Evolutionary conservation across 805 yeast genomes (phyloP).

Genomic region (Hanseniaspora mollemarum): DNA sequence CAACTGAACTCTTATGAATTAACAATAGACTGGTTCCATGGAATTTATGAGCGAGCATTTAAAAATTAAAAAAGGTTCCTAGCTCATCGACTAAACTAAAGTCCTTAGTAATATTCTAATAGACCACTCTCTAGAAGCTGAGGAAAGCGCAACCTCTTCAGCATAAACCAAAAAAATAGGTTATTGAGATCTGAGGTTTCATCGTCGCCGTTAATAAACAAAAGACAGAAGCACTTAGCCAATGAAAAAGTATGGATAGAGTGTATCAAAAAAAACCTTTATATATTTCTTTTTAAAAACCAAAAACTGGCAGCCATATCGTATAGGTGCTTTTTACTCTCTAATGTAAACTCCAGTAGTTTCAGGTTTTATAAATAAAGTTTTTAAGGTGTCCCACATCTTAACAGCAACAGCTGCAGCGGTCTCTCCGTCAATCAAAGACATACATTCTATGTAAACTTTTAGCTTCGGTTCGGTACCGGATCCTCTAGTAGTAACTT

Average conservation of each 20-base stretch:
- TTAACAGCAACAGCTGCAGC: conserved; percentile 45
- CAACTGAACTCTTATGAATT: too few relatives aligned
- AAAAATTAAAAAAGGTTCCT: too few relatives aligned
- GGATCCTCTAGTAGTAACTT: conserved; percentile 76
- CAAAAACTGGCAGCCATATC: not conserved
- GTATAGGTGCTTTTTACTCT: conserved; percentile 8
- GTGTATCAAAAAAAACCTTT: not conserved
- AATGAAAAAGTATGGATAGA: too few relatives aligned
- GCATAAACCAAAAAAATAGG: not conserved
- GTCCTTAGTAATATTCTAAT: too few relatives aligned
- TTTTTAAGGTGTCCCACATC: conserved; percentile 53
- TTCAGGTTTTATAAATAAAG: conserved; percentile 62
- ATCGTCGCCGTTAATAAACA: too few relatives aligned
- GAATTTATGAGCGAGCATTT: too few relatives aligned
- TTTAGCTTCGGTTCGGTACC: conserved; percentile 95
- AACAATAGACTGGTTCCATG: too few relatives aligned
- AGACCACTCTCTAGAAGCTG: not conserved
- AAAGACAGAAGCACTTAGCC: too few relatives aligned
- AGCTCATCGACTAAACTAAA: too few relatives aligned
- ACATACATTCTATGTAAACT: conserved; percentile 59
- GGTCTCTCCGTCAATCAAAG: conserved; percentile 34
- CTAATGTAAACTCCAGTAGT: conserved; percentile 31
- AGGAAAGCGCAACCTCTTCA: not conserved
- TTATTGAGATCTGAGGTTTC: not conserved
- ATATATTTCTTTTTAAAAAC: not conserved